Evolutionary conservation across 257 asterid species (phyloP).

Genomic region (Solanum rostratum): DNA sequence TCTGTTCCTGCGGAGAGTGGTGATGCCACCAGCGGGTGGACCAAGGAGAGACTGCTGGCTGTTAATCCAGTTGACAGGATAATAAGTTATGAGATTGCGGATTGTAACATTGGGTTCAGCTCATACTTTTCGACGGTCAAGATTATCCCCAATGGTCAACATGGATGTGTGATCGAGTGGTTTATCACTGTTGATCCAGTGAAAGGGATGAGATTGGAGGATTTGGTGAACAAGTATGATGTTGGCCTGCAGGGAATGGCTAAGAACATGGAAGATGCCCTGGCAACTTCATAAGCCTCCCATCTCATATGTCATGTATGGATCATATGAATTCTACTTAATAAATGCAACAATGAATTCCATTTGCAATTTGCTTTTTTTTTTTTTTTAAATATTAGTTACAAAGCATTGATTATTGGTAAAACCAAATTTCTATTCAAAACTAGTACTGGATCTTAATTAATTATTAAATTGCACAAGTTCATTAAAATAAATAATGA

Average conservation of each 20-base stretch:
- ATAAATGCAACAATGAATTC: background rate
- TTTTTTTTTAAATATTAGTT: no score
- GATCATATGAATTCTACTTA: background rate
- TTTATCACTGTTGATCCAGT: slow-evolving; percentile 51
- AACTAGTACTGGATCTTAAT: no score
- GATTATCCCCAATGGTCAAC: slow-evolving; percentile 20
- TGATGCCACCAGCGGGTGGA: slow-evolving; percentile 17
- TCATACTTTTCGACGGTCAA: slow-evolving; percentile 43
- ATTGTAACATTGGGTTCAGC: slow-evolving; percentile 49
- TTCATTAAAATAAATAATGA: no score
- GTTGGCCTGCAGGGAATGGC: slow-evolving; percentile 35
- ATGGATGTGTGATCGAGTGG: slow-evolving; percentile 44
- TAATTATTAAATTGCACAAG: no score
- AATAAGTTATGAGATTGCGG: slow-evolving; percentile 47
- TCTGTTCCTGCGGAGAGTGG: slow-evolving; percentile 17
- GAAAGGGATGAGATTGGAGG: slow-evolving; percentile 39
- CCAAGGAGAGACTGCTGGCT: slow-evolving; percentile 32
- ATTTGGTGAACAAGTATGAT: slow-evolving; percentile 39
- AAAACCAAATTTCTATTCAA: no score
- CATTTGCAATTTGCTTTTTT: no score
- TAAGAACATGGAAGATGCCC: slow-evolving; percentile 46
- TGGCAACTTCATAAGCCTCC: background rate
- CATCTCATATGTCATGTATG: background rate
- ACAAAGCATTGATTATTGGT: no score
- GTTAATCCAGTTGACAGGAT: slow-evolving; percentile 22